A percentile compares a stretch with the other conserved stretches of the same genome.
phyloP scores from a whole-genome alignment of 345 rosid genomes.

The Gossypium bickii region DNA sequence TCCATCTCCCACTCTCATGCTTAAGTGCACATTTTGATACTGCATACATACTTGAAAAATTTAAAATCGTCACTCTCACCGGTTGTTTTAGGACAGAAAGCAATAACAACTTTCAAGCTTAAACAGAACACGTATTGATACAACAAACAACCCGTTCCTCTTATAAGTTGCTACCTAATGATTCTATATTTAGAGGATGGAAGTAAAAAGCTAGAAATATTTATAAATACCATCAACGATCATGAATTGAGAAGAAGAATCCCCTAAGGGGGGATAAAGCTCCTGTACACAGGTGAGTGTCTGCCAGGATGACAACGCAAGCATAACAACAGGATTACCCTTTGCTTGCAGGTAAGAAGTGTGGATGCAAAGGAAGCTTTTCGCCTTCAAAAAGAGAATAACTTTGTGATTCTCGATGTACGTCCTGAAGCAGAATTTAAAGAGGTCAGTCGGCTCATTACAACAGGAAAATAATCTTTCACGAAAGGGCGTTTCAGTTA shows the following conservation, averaged over 20 bases:
- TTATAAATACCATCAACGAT: background rate
- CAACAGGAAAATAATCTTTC: background rate
- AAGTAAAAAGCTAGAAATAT: too few species aligned
- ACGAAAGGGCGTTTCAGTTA: background rate
- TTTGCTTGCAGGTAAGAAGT: constrained; percentile 62
- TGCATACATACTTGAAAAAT: too few species aligned
- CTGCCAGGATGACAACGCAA: background rate
- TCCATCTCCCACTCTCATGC: background rate
- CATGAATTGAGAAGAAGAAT: background rate
- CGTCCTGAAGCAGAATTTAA: constrained; percentile 93
- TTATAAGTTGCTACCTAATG: background rate
- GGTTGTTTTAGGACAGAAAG: too few species aligned
- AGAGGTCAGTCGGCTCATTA: constrained; percentile 45
- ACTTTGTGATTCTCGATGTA: constrained; percentile 94
- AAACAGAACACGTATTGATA: too few species aligned
- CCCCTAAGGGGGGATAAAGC: background rate
- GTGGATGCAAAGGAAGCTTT: constrained; percentile 95
- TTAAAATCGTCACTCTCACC: too few species aligned
- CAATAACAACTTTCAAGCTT: too few species aligned
- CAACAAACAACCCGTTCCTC: background rate
- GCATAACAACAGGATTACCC: background rate
- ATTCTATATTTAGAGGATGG: background rate
- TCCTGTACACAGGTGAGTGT: background rate
- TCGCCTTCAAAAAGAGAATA: constrained; percentile 91
- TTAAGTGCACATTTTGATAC: background rate